phyloP scores from a whole-genome alignment of 306 rosid species.

The Echinosophora koreensis region DNA sequence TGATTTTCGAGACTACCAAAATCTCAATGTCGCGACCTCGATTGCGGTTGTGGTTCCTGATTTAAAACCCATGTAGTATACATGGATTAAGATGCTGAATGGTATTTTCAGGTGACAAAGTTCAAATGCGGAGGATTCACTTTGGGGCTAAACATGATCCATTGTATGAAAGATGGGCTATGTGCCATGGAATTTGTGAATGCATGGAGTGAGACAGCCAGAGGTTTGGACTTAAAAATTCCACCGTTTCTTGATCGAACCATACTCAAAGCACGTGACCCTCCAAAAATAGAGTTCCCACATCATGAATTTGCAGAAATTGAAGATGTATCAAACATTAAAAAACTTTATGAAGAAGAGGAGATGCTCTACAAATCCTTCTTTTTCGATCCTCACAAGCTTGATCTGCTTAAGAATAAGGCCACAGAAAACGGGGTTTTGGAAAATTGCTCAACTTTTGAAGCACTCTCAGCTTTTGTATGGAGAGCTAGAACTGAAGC shows the following conservation, averaged over 20 bases:
- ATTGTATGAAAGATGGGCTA: slow-evolving; percentile 78
- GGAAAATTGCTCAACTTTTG: slow-evolving; percentile 65
- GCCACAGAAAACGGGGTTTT: slow-evolving; percentile 68
- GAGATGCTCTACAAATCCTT: slow-evolving; percentile 65
- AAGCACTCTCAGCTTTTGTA: slow-evolving; percentile 80
- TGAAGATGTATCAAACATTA: slow-evolving; percentile 66
- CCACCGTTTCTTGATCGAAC: slow-evolving; percentile 70
- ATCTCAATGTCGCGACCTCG: too few relatives aligned
- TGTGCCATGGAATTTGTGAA: slow-evolving; percentile 77
- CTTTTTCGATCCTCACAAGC: slow-evolving; percentile 62
- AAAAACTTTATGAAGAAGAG: slow-evolving; percentile 59
- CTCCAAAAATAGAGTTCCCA: slow-evolving; percentile 64
- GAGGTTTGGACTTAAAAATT: slow-evolving; percentile 65
- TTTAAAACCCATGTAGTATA: neutral
- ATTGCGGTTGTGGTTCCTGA: too few relatives aligned
- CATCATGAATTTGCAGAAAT: slow-evolving; percentile 77
- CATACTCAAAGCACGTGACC: slow-evolving; percentile 71
- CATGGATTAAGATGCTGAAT: neutral
- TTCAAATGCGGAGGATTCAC: slow-evolving; percentile 88
- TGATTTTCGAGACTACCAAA: too few relatives aligned
- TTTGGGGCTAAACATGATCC: slow-evolving; percentile 68
- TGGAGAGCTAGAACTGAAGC: slow-evolving; percentile 84
- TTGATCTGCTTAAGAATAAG: slow-evolving; percentile 62
- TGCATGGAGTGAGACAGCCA: slow-evolving; percentile 75
- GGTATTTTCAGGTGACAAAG: slow-evolving; percentile 62